phyloP scores from a whole-genome alignment of 345 rosid species.

The Arabidopsis thaliana region TAIR10.1 NC_003070.9:24079501-24080000 shows the following conservation, averaged over 20 bases:
- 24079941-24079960: slow-evolving; percentile 74
- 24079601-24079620: slow-evolving; percentile 76
- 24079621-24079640: slow-evolving; percentile 95
- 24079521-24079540: slow-evolving; percentile 8
- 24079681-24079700: slow-evolving; percentile 78
- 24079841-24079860: slow-evolving; percentile 88
- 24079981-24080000: slow-evolving; percentile 18
- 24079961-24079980: slow-evolving; percentile 87
- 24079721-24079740: slow-evolving; percentile 33
- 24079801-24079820: slow-evolving; percentile 73
- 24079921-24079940: slow-evolving; percentile 80
- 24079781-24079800: slow-evolving; percentile 65
- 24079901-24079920: slow-evolving; percentile 68
- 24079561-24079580: slow-evolving; percentile 48
- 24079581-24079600: slow-evolving; percentile 89
- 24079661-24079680: slow-evolving; percentile 94
- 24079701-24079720: slow-evolving; percentile 64
- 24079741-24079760: slow-evolving; percentile 10
- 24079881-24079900: slow-evolving; percentile 72
- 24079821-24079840: slow-evolving; percentile 80
- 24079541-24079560: slow-evolving; percentile 22
- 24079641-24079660: slow-evolving; percentile 86
- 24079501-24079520: slow-evolving; percentile 20
- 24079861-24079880: slow-evolving; percentile 87
- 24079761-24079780: slow-evolving; percentile 23